These are phyloP conservation scores for Trypanosoma rangeli DNA, from an alignment of 208 protist species.

Conservation along the genomic window DNA sequence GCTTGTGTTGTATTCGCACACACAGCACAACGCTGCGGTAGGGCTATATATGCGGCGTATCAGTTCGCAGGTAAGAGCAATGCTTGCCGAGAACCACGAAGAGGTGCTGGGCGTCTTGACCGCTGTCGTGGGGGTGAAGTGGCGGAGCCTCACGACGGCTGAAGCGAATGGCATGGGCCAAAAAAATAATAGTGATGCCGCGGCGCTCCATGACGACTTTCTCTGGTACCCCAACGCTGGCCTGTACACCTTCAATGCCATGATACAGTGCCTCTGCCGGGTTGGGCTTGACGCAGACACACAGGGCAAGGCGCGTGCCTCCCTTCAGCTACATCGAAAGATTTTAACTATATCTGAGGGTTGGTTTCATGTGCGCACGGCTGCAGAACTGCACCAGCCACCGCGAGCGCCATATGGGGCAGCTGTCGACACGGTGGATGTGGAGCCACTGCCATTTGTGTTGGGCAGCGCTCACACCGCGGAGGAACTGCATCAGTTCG, in stretches of 20 bases:
- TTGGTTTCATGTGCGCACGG: slow-evolving; percentile 60
- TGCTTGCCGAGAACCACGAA: slow-evolving; percentile 20
- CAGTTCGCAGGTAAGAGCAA: slow-evolving; percentile 11
- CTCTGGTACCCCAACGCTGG: slow-evolving; percentile 60
- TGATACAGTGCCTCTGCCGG: slow-evolving; percentile 33
- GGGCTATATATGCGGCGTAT: slow-evolving; percentile 28
- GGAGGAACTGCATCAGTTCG: slow-evolving; percentile 49
- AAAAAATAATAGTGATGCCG: background rate
- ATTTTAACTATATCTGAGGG: slow-evolving; percentile 63
- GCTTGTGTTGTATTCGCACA: slow-evolving; percentile 54
- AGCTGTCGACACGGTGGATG: slow-evolving; percentile 14
- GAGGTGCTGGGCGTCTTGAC: slow-evolving; percentile 51
- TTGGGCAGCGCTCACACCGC: slow-evolving; percentile 46
- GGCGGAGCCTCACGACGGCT: slow-evolving; percentile 5
- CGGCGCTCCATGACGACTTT: slow-evolving; percentile 12
- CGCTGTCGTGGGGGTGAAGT: slow-evolving; percentile 44
- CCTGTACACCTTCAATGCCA: slow-evolving; percentile 58
- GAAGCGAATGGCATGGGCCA: background rate
- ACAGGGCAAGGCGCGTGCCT: background rate
- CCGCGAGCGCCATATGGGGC: background rate
- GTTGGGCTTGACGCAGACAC: slow-evolving; percentile 12
- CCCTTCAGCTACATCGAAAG: slow-evolving; percentile 26
- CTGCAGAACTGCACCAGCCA: slow-evolving; percentile 38
- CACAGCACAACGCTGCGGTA: slow-evolving; percentile 39
- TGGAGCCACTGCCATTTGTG: slow-evolving; percentile 59